Percentiles rank a stretch among this genome's conserved stretches.
phyloP scores from a whole-genome alignment of 306 rosid genomes.

The Mucuna pruriens region DNA sequence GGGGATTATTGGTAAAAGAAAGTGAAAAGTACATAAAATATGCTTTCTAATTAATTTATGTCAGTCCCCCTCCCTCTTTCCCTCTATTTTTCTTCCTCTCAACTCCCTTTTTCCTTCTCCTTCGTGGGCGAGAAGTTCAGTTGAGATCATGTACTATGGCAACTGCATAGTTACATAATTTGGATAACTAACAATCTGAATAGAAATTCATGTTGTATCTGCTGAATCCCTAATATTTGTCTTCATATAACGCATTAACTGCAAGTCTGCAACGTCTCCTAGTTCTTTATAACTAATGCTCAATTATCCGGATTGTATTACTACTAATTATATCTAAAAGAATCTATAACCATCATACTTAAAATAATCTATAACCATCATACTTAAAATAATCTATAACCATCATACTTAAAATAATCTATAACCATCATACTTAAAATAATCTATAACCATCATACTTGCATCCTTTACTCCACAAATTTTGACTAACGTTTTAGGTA shows the following conservation, averaged over 20 bases:
- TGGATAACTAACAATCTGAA: conserved; percentile 20
- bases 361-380: background rate
- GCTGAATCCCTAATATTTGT: background rate
- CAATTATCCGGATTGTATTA: background rate
- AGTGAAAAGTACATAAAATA: background rate
- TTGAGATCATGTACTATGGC: background rate
- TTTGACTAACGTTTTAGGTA: background rate
- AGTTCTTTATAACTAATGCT: background rate
- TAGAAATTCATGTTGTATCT: background rate
- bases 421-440: too few species aligned
- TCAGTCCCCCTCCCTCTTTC: background rate
- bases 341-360: background rate
- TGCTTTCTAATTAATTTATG: background rate
- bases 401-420: background rate
- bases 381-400: background rate
- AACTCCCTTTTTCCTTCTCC: background rate
- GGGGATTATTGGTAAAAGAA: conserved; percentile 82
- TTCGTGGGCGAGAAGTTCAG: background rate
- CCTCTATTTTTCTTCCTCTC: background rate
- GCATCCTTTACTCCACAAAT: background rate
- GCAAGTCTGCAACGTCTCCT: background rate
- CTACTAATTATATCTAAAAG: background rate
- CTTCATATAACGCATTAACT: background rate
- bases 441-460: background rate
- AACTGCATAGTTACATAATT: background rate